These are phyloP conservation scores for Diaporthe amygdali DNA, from an alignment of 2,329 filamentous ascomycete genomes.

Conservation along the genomic window DNA sequence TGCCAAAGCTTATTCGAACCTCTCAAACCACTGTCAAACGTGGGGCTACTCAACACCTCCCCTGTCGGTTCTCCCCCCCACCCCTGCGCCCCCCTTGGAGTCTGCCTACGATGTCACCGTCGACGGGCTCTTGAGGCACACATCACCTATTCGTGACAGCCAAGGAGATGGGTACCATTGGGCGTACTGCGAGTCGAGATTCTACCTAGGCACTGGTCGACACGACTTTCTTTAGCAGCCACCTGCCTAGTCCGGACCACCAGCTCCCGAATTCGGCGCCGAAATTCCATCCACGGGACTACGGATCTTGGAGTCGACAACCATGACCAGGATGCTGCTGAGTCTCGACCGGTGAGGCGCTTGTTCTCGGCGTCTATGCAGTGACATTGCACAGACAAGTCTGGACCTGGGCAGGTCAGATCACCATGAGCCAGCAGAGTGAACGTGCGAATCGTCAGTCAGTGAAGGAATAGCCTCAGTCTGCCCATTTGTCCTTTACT, in stretches of 20 bases:
- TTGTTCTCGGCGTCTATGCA: conserved; percentile 9
- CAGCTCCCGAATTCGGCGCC: neutral
- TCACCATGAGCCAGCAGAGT: neutral
- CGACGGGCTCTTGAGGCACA: neutral
- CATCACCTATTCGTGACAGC: conserved; percentile 6
- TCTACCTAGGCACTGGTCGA: conserved; percentile 4
- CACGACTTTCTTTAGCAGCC: neutral
- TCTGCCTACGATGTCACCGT: neutral
- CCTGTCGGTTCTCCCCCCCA: neutral
- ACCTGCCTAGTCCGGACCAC: neutral
- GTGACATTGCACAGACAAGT: neutral
- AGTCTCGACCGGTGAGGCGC: neutral
- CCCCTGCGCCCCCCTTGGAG: neutral
- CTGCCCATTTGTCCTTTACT: neutral
- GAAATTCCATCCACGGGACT: neutral
- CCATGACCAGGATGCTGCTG: neutral
- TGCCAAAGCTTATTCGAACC: conserved; percentile 12
- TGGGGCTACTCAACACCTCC: neutral
- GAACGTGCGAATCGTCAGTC: neutral
- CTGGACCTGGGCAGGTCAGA: too few relatives aligned
- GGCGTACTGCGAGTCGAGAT: neutral
- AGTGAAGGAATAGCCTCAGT: neutral
- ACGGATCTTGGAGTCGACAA: too few relatives aligned
- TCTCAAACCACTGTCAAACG: conserved; percentile 14
- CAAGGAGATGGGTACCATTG: neutral